Evolutionary conservation across 345 rosid genomes (phyloP).

Genomic region (Arabis alpina): DNA sequence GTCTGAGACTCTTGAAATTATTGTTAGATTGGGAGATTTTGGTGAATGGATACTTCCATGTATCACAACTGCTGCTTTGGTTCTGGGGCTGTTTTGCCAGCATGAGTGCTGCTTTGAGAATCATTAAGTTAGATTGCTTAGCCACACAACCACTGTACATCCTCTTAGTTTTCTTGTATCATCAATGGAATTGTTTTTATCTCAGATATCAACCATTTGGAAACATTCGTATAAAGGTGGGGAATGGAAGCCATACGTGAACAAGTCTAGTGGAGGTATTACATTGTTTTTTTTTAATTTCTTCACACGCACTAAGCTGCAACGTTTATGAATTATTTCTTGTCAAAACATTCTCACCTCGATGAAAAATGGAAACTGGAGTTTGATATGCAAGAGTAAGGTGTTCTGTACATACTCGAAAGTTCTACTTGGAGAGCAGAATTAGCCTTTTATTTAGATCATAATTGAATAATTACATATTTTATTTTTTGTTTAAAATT

Average conservation of each 20-base stretch:
- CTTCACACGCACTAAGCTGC: constrained; percentile 8
- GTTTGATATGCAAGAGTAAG: constrained; percentile 3
- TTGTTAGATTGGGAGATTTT: constrained; percentile 20
- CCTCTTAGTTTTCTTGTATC: not conserved
- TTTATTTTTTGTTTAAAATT: constrained; percentile 31
- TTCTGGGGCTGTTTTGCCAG: constrained; percentile 25
- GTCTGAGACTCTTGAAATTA: constrained; percentile 1
- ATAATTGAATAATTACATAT: constrained; percentile 7
- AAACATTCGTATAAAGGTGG: constrained; percentile 78
- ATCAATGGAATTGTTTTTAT: constrained; percentile 23
- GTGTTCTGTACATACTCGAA: not conserved
- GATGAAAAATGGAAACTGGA: not conserved
- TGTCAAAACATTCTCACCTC: constrained; percentile 1
- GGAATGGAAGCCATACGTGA: constrained; percentile 80
- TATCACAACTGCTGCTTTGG: constrained; percentile 4
- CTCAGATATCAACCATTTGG: constrained; percentile 88
- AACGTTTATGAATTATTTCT: not conserved
- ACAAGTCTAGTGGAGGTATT: constrained; percentile 76
- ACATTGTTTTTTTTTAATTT: constrained; percentile 2
- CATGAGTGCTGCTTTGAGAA: not conserved
- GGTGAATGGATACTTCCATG: not conserved
- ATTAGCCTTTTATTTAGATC: constrained; percentile 11
- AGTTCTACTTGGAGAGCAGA: constrained; percentile 11
- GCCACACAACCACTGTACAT: not conserved
- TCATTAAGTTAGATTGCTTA: constrained; percentile 5